Evolutionary conservation across 176 grass and related monocot genomes (phyloP).

Genomic region (bread wheat (Triticum aestivum)): IWGSC_CS_RefSeq_v2.1 NC_057802.1:498937186-498937685

Average conservation of each 20-base stretch:
- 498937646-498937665: too few relatives aligned
- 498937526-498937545: not conserved
- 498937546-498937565: conserved; percentile 30
- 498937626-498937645: too few relatives aligned
- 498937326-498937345: conserved; percentile 37
- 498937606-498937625: too few relatives aligned
- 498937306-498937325: conserved; percentile 33
- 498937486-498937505: conserved; percentile 44
- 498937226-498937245: not conserved
- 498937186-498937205: not conserved
- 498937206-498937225: not conserved
- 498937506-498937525: conserved; percentile 58
- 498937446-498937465: not conserved
- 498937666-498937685: too few relatives aligned
- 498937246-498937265: not conserved
- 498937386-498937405: conserved; percentile 34
- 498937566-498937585: conserved; percentile 38
- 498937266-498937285: conserved; percentile 31
- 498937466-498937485: conserved; percentile 27
- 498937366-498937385: not conserved
- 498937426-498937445: not conserved
- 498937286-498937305: not conserved
- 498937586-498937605: not conserved
- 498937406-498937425: too few relatives aligned
- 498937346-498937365: too few relatives aligned